Conservation (phyloP, 2,329 filamentous ascomycete genomes). For the Fusarium sp. region DNA sequence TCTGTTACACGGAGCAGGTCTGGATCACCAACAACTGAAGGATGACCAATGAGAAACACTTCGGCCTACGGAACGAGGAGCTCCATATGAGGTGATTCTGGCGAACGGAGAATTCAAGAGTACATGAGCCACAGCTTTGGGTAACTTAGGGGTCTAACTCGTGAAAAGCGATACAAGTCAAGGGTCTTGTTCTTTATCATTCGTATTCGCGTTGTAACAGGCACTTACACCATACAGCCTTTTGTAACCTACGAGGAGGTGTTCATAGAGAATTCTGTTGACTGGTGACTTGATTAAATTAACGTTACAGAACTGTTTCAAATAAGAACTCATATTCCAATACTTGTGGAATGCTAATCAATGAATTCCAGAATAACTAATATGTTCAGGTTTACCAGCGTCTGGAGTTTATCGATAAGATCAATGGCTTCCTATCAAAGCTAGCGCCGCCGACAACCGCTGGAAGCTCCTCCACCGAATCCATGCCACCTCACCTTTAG, state of each 20-base stretch:
- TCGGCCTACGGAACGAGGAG: conserved; percentile 11
- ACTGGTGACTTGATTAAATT: no score
- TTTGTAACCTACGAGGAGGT: no score
- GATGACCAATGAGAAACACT: conserved; percentile 11
- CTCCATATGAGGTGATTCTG: conserved; percentile 20
- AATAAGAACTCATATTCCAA: no score
- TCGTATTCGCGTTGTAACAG: conserved; percentile 18
- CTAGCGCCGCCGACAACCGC: conserved; percentile 26
- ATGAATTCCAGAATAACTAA: no score
- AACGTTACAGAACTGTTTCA: no score
- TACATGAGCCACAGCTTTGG: neutral
- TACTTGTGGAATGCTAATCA: no score
- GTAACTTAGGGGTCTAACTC: neutral
- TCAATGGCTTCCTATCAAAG: conserved; percentile 7
- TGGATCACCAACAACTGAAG: neutral
- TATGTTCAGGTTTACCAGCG: neutral
- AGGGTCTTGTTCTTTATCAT: neutral
- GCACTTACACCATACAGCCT: neutral
- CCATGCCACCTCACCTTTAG: conserved; percentile 42
- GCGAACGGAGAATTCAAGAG: neutral
- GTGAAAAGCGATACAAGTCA: neutral
- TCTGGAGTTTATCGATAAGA: conserved; percentile 36
- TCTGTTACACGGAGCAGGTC: conserved; percentile 14
- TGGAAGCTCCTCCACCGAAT: conserved; percentile 32
- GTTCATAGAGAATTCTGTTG: no score